Evolutionary conservation across 306 rosid species (phyloP), one percentile per base, ranked within the genome.

Genomic region (Nissolia schottii): DNA sequence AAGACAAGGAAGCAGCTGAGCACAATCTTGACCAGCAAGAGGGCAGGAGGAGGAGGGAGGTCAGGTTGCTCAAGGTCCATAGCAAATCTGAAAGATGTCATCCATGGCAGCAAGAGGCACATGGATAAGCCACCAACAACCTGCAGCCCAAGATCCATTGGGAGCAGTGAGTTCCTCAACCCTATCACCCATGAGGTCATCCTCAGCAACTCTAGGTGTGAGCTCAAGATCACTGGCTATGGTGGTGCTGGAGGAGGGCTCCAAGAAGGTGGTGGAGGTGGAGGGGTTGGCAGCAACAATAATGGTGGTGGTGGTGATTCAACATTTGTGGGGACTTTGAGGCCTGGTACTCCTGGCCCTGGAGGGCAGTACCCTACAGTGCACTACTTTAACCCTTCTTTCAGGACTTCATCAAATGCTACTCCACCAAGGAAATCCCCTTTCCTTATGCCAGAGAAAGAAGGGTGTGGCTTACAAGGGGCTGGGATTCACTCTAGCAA

Each of bases 61-160:
- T 92, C 96, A 40, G 96, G 97, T 0, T 92, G 97, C 80, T 92
- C 97, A 29, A 89, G 96, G 86, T 89, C 96, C 41, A 92, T 92
- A 29, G 93, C 97, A 25, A 92, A 92, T 81, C 96, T 92, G 79
- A 89, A 84, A 75, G 97, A 92, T 84, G 97, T 92, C 25, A 92
- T 92, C 77, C 97, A 92, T 78, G 97, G 97, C 7, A 92, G 97
- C 79, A 92, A 89, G 71, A 80, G 96, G 57, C 96, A 92, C 67
- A 14, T 86, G 25, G 96, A 92, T 32, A 87, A 81, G 78, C 96
- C 97, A 19, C 97, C 90, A 48, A 92, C 90, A 48, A 92, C 88
- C 74, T 92, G 90, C 73, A 92, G 97, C 68, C 96, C 96, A 29
- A 92, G 97, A 78, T 92, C 97, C 61, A 92, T 92, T 4, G 97